Evolutionary conservation across 192 early-diverging fungal genomes (phyloP).

Genomic region (Neocallimastix lanati): DNA sequence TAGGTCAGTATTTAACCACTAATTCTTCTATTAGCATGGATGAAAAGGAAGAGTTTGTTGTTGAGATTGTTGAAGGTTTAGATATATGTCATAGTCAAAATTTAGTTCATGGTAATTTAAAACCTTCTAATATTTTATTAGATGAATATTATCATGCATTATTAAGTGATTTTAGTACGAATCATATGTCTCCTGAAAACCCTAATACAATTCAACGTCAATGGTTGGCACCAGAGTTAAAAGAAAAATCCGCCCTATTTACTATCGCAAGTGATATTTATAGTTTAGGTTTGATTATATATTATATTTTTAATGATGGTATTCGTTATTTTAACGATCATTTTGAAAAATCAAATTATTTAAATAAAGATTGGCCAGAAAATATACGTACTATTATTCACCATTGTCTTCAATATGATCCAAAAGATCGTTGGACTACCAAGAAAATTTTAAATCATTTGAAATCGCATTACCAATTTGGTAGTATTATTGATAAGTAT

Average conservation of each 20-base stretch:
- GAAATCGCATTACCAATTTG: neutral
- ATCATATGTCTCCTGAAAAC: neutral
- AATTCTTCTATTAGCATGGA: neutral
- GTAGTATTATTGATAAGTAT: neutral
- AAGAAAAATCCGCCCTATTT: neutral
- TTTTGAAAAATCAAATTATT: neutral
- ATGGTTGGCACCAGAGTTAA: neutral
- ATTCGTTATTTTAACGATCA: neutral
- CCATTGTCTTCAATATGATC: neutral
- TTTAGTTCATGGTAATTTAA: neutral
- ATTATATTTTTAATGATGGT: neutral
- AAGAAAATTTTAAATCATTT: neutral
- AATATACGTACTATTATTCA: neutral
- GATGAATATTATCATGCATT: neutral
- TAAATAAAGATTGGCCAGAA: neutral
- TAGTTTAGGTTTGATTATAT: neutral
- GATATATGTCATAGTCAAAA: neutral
- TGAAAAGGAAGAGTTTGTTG: neutral
- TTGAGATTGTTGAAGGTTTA: neutral
- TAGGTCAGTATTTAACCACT: neutral
- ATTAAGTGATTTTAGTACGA: neutral
- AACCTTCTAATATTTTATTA: neutral
- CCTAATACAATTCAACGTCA: neutral
- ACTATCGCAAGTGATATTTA: neutral
- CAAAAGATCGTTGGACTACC: neutral